Conservation (phyloP, 805 yeast species). For the Kodamaea kaohsiungensis region DNA sequence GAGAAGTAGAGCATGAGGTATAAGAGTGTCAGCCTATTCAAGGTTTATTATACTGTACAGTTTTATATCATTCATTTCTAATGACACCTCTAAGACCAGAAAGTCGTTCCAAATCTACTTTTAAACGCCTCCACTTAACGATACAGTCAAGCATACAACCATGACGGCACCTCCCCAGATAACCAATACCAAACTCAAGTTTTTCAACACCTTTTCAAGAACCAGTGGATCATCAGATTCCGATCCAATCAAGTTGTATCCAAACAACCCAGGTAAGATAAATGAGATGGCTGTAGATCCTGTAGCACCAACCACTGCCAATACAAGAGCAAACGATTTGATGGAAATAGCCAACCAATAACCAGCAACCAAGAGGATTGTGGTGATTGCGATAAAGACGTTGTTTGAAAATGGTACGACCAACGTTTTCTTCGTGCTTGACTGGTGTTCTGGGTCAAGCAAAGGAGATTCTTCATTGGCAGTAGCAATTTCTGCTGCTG, state of each 20-base stretch:
- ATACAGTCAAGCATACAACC: slow-evolving; percentile 55
- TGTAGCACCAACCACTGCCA: slow-evolving; percentile 89
- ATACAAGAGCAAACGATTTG: slow-evolving; percentile 72
- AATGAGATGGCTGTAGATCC: slow-evolving; percentile 92
- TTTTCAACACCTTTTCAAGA: slow-evolving; percentile 37
- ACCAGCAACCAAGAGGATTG: slow-evolving; percentile 46
- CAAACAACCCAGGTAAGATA: slow-evolving; percentile 86
- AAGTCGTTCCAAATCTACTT: too few species aligned
- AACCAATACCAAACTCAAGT: slow-evolving; percentile 54
- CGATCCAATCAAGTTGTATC: slow-evolving; percentile 67
- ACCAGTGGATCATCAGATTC: slow-evolving; percentile 28
- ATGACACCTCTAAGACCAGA: too few species aligned
- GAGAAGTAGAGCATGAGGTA: too few species aligned
- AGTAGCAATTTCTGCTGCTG: slow-evolving; percentile 4
- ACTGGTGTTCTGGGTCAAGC: slow-evolving; percentile 12
- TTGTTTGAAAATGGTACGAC: slow-evolving; percentile 32
- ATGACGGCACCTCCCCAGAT: slow-evolving; percentile 73
- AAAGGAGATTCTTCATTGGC: slow-evolving; percentile 15
- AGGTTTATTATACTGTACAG: too few species aligned
- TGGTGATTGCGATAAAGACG: slow-evolving; percentile 30
- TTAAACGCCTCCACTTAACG: slow-evolving; percentile 8
- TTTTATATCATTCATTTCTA: too few species aligned
- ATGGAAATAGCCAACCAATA: slow-evolving; percentile 68
- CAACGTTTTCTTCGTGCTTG: slow-evolving; percentile 6
- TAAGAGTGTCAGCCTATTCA: too few species aligned